These are phyloP conservation scores for Gaeumannomyces tritici DNA, from an alignment of 2,329 filamentous ascomycete species.

Conservation along the genomic window DNA sequence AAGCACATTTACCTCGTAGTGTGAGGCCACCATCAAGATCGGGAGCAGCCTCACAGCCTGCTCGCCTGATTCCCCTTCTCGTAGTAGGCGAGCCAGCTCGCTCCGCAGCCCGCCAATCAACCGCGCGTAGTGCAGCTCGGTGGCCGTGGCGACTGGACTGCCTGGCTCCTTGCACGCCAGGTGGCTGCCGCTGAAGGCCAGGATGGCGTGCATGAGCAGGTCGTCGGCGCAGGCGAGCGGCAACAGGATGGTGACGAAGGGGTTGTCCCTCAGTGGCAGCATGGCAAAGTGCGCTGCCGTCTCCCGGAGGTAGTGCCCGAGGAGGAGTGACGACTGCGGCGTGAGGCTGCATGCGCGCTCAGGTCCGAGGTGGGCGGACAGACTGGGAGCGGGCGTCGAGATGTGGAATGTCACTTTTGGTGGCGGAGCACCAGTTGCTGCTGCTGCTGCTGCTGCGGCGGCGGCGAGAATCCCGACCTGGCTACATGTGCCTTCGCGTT, in stretches of 20 bases:
- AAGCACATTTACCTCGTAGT: too few species aligned
- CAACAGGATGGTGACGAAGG: conserved; percentile 9
- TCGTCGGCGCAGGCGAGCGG: conserved; percentile 14
- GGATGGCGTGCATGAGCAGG: conserved; percentile 14
- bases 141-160: conserved; percentile 5
- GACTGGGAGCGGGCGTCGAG: too few species aligned
- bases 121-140: conserved; percentile 11
- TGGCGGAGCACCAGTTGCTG: too few species aligned
- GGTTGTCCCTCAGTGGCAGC: conserved; percentile 7
- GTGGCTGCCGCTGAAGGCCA: conserved; percentile 10
- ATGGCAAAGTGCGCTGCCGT: conserved; percentile 6
- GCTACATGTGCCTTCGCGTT: too few species aligned
- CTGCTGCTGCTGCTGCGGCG: too few species aligned
- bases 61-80: background rate
- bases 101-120: conserved; percentile 10
- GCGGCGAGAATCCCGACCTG: too few species aligned
- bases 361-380: too few species aligned
- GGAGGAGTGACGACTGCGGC: conserved; percentile 9
- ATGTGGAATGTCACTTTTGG: too few species aligned
- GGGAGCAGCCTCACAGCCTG: background rate
- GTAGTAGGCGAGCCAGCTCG: conserved; percentile 8
- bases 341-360: conserved; percentile 6
- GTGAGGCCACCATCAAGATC: too few species aligned
- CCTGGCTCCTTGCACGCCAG: conserved; percentile 6
- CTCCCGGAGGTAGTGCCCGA: conserved; percentile 11